phyloP scores from a whole-genome alignment of 257 asterid genomes.

The Ilex aquifolium region DNA sequence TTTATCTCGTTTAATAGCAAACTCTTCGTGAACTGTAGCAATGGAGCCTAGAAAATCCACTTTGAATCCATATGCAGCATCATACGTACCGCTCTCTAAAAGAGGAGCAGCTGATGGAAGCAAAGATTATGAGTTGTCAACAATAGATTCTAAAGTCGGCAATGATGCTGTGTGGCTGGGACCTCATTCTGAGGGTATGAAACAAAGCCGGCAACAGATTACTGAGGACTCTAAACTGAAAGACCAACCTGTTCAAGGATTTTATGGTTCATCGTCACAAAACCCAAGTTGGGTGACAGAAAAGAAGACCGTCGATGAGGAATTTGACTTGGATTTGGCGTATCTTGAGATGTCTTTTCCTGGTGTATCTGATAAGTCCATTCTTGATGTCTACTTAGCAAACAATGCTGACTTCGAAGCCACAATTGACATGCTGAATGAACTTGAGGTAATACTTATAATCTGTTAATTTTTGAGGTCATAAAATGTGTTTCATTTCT shows the following conservation, averaged over 20 bases:
- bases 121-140: constrained; percentile 21
- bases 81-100: constrained; percentile 67
- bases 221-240: constrained; percentile 29
- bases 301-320: constrained; percentile 35
- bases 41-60: constrained; percentile 70
- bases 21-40: constrained; percentile 27
- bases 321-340: constrained; percentile 55
- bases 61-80: constrained; percentile 73
- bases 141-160: constrained; percentile 26
- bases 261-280: constrained; percentile 48
- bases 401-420: constrained; percentile 57
- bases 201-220: constrained; percentile 21
- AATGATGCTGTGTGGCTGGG: constrained; percentile 35
- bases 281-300: constrained; percentile 29
- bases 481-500: constrained; percentile 1
- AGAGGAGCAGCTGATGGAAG: constrained; percentile 38
- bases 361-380: constrained; percentile 65
- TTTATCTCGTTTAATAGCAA: constrained; percentile 10
- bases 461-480: neutral
- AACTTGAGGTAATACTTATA: constrained; percentile 56
- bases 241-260: constrained; percentile 29
- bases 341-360: constrained; percentile 73
- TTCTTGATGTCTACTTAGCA: constrained; percentile 62
- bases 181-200: constrained; percentile 28
- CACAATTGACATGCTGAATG: constrained; percentile 70